Evolutionary conservation across 139 green algal genomes (phyloP).

Genomic region (Tetratostichococcus sp.): DNA sequence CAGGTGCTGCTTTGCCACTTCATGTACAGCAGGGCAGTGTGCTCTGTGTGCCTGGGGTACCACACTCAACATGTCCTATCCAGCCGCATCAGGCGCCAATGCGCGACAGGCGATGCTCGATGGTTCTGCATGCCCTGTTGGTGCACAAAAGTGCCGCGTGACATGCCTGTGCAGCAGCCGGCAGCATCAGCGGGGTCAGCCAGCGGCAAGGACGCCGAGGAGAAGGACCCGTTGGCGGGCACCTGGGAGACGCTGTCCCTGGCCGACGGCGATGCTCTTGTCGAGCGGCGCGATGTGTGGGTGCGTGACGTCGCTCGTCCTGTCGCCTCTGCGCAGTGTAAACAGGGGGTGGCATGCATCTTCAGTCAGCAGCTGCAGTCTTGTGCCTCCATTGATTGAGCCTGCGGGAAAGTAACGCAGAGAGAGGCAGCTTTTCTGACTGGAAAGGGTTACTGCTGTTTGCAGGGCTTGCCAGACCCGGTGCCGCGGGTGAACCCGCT

Average conservation of each 20-base stretch:
- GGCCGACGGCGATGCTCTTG: conserved; percentile 40
- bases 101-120: too few relatives aligned
- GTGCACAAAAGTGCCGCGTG: too few relatives aligned
- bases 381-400: too few relatives aligned
- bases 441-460: neutral
- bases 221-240: conserved; percentile 34
- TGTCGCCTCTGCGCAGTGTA: neutral
- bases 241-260: conserved; percentile 60
- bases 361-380: too few relatives aligned
- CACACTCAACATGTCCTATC: too few relatives aligned
- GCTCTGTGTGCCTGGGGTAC: too few relatives aligned
- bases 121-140: too few relatives aligned
- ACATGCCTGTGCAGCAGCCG: neutral
- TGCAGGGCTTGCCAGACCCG: neutral
- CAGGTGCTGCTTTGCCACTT: neutral
- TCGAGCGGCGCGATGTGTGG: conserved; percentile 78
- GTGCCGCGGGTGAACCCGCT: neutral
- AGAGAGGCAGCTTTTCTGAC: too few relatives aligned
- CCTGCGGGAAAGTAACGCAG: too few relatives aligned
- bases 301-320: conserved; percentile 10
- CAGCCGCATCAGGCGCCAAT: too few relatives aligned
- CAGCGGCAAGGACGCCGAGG: neutral
- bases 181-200: neutral
- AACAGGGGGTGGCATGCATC: too few relatives aligned
- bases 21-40: neutral